Base-by-base conservation (phyloP, 176 grass and related monocot species). In the Lolium rigidum region DNA sequence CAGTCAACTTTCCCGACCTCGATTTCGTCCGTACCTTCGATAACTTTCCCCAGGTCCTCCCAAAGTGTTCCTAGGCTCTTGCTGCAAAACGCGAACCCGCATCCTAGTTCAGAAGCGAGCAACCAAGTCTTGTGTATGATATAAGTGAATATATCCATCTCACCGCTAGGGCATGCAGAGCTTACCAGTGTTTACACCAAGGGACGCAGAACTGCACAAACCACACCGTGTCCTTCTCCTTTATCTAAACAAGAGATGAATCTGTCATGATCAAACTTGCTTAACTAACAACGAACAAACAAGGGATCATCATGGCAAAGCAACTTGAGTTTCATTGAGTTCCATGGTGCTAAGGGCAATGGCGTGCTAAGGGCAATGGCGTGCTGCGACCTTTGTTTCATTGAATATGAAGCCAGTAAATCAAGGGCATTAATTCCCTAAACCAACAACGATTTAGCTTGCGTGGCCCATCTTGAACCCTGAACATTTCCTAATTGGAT, bases 151-250 rank as follows among this genome's bases (percentile, higher is more conserved):
- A 80, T 47, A 76, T 60, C 35, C 67, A 82, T 74, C 43, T 67
- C 57, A n/a, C 50, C 2, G 2, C 48, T 28, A 54, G 5, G 6
- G 9, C 61, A 86, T 70, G 58, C 63, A 38, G n/a, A 52, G 22
- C 31, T 89, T 89, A 95, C 96, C 96, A 98, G 93, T 98, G 88
- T 84, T 95, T 98, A 87, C 96, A 98, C 93, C 93, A 98, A 20
- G 93, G 93, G 41, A 98, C 96, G 15, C 96, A 95, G 55, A 98
- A 98, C 52, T 89, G 15, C 48, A 98, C 93, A 88, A 98, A 95
- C 96, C 96, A 98, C 4, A 94, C 22, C 1, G 88, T 94, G 84
- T 95, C 96, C 76, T 94, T 95, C 84, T 98, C 96, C 81, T 98
- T 98, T 55, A 91, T 86, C 96, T 98, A 52, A 85, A 84, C 17